Percentiles rank a stretch among this genome's conserved stretches.
These are phyloP conservation scores for Flueggea neowawraea DNA, from an alignment of 441 rosid species.

Conservation along the genomic window DNA sequence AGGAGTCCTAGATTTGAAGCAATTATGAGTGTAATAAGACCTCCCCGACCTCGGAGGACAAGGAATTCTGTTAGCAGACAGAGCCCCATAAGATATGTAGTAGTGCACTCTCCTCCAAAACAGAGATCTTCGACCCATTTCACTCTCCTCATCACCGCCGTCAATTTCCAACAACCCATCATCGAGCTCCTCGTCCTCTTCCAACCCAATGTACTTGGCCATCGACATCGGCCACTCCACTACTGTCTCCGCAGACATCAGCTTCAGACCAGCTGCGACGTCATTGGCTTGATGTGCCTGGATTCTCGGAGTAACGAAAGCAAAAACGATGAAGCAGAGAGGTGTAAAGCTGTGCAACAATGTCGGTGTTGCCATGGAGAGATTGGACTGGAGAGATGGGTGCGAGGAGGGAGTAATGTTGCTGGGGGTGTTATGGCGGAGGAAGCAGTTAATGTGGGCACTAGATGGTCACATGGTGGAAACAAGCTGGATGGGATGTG, in stretches of 20 bases:
- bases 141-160: slow-evolving; percentile 18
- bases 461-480: no score
- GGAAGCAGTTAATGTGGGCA: no score
- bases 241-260: slow-evolving; percentile 25
- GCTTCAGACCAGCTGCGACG: slow-evolving; percentile 35
- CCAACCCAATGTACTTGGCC: slow-evolving; percentile 26
- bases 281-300: slow-evolving; percentile 15
- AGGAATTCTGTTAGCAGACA: slow-evolving; percentile 77
- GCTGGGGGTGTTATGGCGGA: no score
- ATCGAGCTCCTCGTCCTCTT: background rate
- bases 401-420: no score
- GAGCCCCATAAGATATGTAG: slow-evolving; percentile 90
- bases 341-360: no score
- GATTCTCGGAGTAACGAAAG: no score
- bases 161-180: slow-evolving; percentile 19
- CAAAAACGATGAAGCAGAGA: no score
- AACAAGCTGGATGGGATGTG: no score
- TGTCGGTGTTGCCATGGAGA: no score
- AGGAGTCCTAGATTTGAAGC: slow-evolving; percentile 56
- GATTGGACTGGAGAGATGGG: no score
- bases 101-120: slow-evolving; percentile 58
- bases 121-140: slow-evolving; percentile 51
- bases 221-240: slow-evolving; percentile 54
- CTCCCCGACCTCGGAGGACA: slow-evolving; percentile 96
- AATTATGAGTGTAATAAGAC: slow-evolving; percentile 83